These are phyloP conservation scores for Turritis glabra DNA, from an alignment of 345 rosid genomes.

Conservation along the genomic window DNA sequence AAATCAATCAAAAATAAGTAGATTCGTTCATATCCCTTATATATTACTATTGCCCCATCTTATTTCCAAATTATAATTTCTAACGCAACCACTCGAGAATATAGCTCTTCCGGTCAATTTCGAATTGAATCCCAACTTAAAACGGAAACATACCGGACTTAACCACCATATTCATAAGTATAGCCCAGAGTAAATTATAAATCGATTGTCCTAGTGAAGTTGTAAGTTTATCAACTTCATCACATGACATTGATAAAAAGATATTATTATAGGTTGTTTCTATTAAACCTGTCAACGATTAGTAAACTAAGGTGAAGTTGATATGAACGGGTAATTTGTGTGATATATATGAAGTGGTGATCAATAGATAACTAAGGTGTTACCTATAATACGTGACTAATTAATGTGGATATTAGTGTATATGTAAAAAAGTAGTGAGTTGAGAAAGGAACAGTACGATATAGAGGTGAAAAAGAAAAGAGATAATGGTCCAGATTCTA, in stretches of 20 bases:
- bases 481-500: constrained; percentile 37
- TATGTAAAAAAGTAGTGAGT: not conserved
- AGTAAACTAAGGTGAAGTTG: not conserved
- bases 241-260: not conserved
- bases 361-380: not conserved
- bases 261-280: too few relatives aligned
- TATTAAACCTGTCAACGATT: not conserved
- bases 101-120: too few relatives aligned
- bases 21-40: not conserved
- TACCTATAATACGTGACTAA: not conserved
- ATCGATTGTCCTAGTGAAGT: not conserved
- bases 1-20: not conserved
- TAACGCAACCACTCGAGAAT: too few relatives aligned
- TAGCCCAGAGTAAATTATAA: too few relatives aligned
- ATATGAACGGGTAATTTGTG: not conserved
- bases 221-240: not conserved
- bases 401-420: not conserved
- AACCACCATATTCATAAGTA: too few relatives aligned
- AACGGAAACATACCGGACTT: too few relatives aligned
- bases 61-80: too few relatives aligned
- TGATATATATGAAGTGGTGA: not conserved
- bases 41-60: not conserved
- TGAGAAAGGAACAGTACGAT: constrained; percentile 30
- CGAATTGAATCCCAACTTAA: too few relatives aligned
- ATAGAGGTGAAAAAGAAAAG: constrained; percentile 2